Evolutionary conservation across 371 early-diverging fungal genomes (phyloP), one percentile per base, ranked within the genome.

Genomic region (Apophysomyces ossiformis): DNA sequence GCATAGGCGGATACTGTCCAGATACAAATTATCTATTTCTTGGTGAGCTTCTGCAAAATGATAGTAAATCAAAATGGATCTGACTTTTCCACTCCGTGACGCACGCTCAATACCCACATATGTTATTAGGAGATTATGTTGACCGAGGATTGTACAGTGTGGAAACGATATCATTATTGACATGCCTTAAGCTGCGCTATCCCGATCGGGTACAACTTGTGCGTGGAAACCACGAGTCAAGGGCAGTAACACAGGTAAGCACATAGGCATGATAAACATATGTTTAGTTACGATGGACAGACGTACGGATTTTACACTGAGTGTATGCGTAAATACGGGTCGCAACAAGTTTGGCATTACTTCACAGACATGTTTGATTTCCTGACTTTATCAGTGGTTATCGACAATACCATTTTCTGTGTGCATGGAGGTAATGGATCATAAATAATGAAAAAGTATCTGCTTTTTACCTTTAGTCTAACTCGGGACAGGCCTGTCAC

Each of bases 281-380:
- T 39, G 13, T 9, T 16, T 15, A 46, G 37, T 15, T 37, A 65
- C 9, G 16, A 39, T 56, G 36, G 41, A 12, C 35, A 93, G 88
- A 94, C 95, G 0, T 99, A 99, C 77, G 99, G 99, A 54, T 98
- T 98, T 75, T 98, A 96, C 76, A 91, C 94, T n/a, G 99, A 98
- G 76, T 96, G 96, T 77, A 82, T 91, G 69, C 82, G 94, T 36
- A 98, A 98, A 76, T 97, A 96, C 69, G 94, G 93, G 4, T 88
- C 87, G 16, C 76, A 89, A 1, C 82, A 88, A 46, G 96, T 96
- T 16, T 99, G 99, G 99, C 87, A 88, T 41, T 89, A 92, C 58
- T 97, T 97, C 79, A 95, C 95, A 37, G 96, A 96, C 71, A 84
- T 97, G 76, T 99, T 99, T 81, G 97, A 98, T 70, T 97, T 87